Evolutionary conservation across 176 grass and related monocot genomes (phyloP).

Genomic region (Lolium perenne): DNA sequence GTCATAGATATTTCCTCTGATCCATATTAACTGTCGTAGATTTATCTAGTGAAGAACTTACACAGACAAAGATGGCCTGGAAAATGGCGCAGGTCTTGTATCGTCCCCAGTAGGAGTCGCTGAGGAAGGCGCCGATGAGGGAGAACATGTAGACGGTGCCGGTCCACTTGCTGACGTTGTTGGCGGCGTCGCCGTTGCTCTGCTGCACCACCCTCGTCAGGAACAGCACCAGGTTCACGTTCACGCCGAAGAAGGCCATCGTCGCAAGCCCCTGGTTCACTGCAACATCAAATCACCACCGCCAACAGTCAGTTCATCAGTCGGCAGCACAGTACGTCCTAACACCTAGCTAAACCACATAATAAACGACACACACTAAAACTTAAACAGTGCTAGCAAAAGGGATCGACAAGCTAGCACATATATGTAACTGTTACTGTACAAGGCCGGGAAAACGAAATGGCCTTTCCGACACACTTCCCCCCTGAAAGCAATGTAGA

Average conservation of each 20-base stretch:
- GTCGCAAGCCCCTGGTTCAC: slow-evolving; percentile 95
- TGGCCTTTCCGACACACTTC: background rate
- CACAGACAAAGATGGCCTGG: slow-evolving; percentile 86
- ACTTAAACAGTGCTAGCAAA: background rate
- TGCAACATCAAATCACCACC: slow-evolving; percentile 42
- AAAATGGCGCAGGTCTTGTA: slow-evolving; percentile 94
- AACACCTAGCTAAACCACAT: background rate
- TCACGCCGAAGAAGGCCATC: slow-evolving; percentile 93
- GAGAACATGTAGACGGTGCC: slow-evolving; percentile 99
- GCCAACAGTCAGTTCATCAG: background rate
- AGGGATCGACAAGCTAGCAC: background rate
- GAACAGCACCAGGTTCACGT: slow-evolving; percentile 95
- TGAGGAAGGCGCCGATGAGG: slow-evolving; percentile 91
- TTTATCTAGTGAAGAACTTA: slow-evolving; percentile 32
- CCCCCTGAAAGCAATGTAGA: slow-evolving; percentile 33
- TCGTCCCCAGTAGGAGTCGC: slow-evolving; percentile 95
- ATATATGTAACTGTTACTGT: slow-evolving; percentile 10
- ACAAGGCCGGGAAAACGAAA: background rate
- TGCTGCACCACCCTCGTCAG: slow-evolving; percentile 89
- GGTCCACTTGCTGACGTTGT: slow-evolving; percentile 99
- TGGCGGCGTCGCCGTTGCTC: slow-evolving; percentile 84
- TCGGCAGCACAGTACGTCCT: background rate
- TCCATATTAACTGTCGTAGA: too few species aligned
- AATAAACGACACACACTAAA: background rate
- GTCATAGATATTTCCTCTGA: too few species aligned